Conservation (phyloP, 352 stramenopile species). For the Phytophthora pluvialis region DNA sequence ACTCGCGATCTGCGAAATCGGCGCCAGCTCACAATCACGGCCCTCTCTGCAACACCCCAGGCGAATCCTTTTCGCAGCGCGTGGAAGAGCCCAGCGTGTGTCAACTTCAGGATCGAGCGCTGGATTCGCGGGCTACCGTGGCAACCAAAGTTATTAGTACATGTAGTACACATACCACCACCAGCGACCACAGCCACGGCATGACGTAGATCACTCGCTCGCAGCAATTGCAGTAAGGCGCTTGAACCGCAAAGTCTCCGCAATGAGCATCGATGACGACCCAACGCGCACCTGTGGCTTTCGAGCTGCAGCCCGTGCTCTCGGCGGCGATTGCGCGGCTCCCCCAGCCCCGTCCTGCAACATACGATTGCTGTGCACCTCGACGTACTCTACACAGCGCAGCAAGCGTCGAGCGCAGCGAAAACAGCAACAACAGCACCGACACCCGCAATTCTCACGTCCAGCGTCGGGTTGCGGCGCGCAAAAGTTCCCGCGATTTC, state of each 20-base stretch:
- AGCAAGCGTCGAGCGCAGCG: not conserved
- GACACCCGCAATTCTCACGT: not conserved
- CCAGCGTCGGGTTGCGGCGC: not conserved
- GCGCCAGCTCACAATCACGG: conserved; percentile 25
- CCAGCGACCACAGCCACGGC: too few species aligned
- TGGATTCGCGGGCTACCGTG: not conserved
- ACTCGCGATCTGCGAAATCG: conserved; percentile 28
- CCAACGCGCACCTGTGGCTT: conserved; percentile 6
- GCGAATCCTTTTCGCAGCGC: conserved; percentile 10
- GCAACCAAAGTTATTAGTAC: not conserved
- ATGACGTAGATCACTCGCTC: conserved; percentile 3
- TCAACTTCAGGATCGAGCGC: conserved; percentile 25
- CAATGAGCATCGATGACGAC: conserved; percentile 9
- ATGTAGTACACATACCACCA: not conserved
- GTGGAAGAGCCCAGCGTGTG: conserved; percentile 32
- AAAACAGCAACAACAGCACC: not conserved
- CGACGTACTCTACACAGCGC: not conserved
- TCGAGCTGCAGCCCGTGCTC: conserved; percentile 3
- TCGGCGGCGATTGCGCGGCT: conserved; percentile 19
- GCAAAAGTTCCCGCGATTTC: not conserved
- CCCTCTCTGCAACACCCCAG: conserved; percentile 11
- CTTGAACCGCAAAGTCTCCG: not conserved
- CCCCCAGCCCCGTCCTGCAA: conserved; percentile 21
- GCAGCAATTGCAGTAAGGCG: not conserved
- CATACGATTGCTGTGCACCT: conserved; percentile 19